Evolutionary conservation across 2,329 filamentous ascomycete species (phyloP).

Genomic region (Keithomyces neogunnii): DNA sequence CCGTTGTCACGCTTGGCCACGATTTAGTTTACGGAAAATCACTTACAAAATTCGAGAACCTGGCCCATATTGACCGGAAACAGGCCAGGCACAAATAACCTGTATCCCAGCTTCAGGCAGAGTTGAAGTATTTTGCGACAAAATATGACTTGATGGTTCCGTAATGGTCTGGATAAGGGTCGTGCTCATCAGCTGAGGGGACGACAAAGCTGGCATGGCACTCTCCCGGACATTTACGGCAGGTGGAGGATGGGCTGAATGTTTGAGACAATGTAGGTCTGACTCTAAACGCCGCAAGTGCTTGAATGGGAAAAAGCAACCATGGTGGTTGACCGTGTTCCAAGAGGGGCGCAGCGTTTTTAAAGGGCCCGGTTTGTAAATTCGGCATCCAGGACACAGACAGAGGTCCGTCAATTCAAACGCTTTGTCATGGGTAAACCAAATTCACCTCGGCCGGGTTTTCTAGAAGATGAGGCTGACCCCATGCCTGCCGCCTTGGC

Average conservation of each 20-base stretch:
- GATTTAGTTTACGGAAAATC: not conserved
- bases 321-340: not conserved
- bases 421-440: not conserved
- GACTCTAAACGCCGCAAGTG: not conserved
- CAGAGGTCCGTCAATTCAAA: not conserved
- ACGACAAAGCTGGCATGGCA: conserved; percentile 6
- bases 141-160: not conserved
- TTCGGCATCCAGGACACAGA: not conserved
- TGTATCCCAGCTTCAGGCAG: conserved; percentile 14
- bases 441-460: not conserved
- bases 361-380: not conserved
- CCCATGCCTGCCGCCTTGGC: not conserved
- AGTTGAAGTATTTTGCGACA: not conserved
- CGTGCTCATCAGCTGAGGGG: not conserved
- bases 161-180: not conserved
- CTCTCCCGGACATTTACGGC: not conserved
- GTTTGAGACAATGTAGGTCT: not conserved
- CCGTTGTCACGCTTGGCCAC: not conserved
- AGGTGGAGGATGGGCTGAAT: not conserved
- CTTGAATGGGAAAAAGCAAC: not conserved
- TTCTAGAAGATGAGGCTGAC: not conserved
- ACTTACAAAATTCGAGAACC: conserved; percentile 44
- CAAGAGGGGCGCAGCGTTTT: not conserved
- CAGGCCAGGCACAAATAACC: conserved; percentile 48
- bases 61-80: conserved; percentile 48